Evolutionary conservation across 208 protist species (phyloP), one percentile per base, ranked within the genome.

Genomic region (Leptomonas pyrrhocoris): DNA sequence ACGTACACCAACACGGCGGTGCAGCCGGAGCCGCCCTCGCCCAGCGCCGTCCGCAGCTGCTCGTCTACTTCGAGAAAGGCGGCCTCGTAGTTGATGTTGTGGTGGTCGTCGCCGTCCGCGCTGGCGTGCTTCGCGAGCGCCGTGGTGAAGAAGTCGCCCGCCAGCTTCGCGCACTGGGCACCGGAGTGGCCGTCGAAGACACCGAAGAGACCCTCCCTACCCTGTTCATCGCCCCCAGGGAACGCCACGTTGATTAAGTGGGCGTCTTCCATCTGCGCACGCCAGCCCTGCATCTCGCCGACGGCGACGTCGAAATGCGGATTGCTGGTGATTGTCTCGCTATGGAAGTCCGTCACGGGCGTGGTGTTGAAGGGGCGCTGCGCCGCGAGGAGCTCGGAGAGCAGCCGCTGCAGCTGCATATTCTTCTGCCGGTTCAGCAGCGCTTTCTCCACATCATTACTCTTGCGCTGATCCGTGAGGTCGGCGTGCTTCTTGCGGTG

Each of bases 141-240:
- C 31, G 49, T 54, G 19, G 81, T 49, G 23, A 96, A 81, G 4
- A 69, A 27, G 30, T 68, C 71, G 19, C 74, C 59, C 74, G 84
- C 87, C 40, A 69, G 50, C 28, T 68, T 76, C 18, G 89, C 90
- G 28, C 73, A 74, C 25, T 62, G 62, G 40, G 79, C 76, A 40
- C 90, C 90, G 19, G 79, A 86, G 73, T 97, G 94, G 54, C 94
- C 94, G 60, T 97, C 94, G 68, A 96, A 97, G 21, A 97, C 92
- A 38, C 78, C 77, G 75, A 95, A 96, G 34, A 96, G 69, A 18
- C 71, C 85, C 53, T 92, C 85, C 30, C 68, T 55, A 58, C 84
- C 84, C 40, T 86, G 59, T 0, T 70, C 49, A 34, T 54, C 59
- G 28, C 46, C 50, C 18, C 40, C 42, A 27, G 76, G 77, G 54